phyloP scores from a whole-genome alignment of 768 basidiomycete genomes.

The Lactifluus echinatus region DNA sequence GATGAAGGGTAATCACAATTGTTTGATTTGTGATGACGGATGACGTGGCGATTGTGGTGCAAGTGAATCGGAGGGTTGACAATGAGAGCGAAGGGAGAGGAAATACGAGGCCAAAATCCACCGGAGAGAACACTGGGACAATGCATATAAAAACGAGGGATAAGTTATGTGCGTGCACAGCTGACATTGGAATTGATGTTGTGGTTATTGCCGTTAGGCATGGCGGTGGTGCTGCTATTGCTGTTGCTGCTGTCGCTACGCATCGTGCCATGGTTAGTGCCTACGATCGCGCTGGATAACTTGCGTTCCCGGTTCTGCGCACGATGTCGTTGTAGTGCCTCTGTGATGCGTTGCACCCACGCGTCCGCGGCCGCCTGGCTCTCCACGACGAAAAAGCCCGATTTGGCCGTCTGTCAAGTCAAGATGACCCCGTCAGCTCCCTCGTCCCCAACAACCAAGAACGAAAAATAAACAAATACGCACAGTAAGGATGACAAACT shows the following conservation, averaged over 20 bases:
- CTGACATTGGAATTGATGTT: slow-evolving; percentile 6
- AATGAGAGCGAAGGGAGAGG: background rate
- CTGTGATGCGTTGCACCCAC: slow-evolving; percentile 16
- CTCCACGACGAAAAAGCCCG: slow-evolving; percentile 17
- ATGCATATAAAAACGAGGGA: slow-evolving; percentile 11
- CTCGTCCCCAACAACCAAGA: background rate
- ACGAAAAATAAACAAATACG: slow-evolving; percentile 21
- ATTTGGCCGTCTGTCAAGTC: slow-evolving; percentile 14
- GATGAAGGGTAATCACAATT: no score
- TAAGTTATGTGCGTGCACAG: slow-evolving; percentile 16
- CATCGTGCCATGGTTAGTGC: background rate
- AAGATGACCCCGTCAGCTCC: background rate
- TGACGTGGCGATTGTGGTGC: no score
- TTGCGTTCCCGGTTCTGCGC: slow-evolving; percentile 9
- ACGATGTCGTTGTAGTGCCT: slow-evolving; percentile 5
- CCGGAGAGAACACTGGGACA: background rate
- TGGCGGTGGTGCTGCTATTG: background rate
- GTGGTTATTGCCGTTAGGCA: background rate
- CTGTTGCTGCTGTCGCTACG: background rate
- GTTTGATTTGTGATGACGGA: background rate
- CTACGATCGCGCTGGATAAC: background rate
- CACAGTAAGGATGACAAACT: slow-evolving; percentile 56
- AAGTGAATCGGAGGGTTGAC: no score
- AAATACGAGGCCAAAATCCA: background rate
- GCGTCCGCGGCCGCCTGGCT: slow-evolving; percentile 7